Conservation (phyloP, 2,329 filamentous ascomycete species). For the Colletotrichum orchidophilum region DNA sequence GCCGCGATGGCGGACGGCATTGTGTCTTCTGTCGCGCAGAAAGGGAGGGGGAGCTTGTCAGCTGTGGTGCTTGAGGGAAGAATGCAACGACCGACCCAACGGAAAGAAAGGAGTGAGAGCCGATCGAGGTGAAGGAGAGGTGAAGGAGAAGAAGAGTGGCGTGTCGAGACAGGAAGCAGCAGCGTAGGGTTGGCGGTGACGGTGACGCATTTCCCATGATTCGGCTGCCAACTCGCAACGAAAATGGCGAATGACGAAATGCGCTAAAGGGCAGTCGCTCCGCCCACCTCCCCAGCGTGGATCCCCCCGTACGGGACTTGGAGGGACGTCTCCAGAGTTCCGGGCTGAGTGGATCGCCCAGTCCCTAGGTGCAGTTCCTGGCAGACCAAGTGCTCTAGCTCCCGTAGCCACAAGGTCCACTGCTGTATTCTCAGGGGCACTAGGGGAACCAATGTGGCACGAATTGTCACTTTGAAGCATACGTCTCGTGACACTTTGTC, state of each 20-base stretch:
- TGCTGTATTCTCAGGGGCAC: slow-evolving; percentile 16
- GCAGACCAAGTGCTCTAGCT: slow-evolving; percentile 10
- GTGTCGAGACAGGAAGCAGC: not conserved
- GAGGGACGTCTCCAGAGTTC: not conserved
- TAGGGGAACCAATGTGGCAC: not conserved
- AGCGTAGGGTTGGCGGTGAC: not conserved
- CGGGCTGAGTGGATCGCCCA: slow-evolving; percentile 26
- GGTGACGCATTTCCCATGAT: slow-evolving; percentile 14
- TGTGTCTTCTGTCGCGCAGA: slow-evolving; percentile 25
- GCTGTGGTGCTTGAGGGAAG: not conserved
- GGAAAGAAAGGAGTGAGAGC: not conserved
- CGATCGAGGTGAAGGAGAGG: slow-evolving; percentile 2
- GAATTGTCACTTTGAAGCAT: not conserved
- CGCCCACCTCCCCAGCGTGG: slow-evolving; percentile 13
- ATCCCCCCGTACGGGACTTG: slow-evolving; percentile 8
- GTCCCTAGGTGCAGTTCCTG: slow-evolving; percentile 4
- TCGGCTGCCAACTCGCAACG: slow-evolving; percentile 24
- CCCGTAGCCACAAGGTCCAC: slow-evolving; percentile 17
- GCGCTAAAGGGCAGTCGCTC: slow-evolving; percentile 11
- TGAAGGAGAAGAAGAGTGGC: not conserved
- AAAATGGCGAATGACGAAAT: slow-evolving; percentile 34
- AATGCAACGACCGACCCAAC: not conserved
- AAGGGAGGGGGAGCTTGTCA: not conserved
- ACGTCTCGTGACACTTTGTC: not conserved
- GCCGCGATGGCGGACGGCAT: slow-evolving; percentile 32